phyloP scores from a whole-genome alignment of 2,329 filamentous ascomycete species.

The Aspergillus fumigatiaffinis region DNA sequence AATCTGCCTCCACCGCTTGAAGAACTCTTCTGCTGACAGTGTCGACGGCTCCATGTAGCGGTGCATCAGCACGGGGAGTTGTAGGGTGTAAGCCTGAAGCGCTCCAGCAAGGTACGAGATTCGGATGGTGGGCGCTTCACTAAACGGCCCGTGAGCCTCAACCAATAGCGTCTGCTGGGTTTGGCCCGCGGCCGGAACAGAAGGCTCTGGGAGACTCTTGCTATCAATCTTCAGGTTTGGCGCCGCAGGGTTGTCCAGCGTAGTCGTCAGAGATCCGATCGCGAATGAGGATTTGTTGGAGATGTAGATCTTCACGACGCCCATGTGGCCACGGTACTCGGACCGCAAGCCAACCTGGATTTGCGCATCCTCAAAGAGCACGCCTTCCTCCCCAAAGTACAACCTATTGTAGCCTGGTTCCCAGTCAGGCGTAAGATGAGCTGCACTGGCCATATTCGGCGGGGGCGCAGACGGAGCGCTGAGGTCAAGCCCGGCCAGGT shows the following conservation, averaged over 20 bases:
- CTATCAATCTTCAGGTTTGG: conserved; percentile 77
- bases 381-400: conserved; percentile 73
- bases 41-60: conserved; percentile 97
- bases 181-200: conserved; percentile 69
- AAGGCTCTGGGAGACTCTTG: conserved; percentile 82
- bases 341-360: conserved; percentile 88
- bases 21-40: conserved; percentile 86
- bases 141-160: conserved; percentile 76
- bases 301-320: conserved; percentile 93
- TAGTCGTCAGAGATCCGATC: conserved; percentile 90
- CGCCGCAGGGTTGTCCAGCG: conserved; percentile 67
- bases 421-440: conserved; percentile 92
- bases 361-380: conserved; percentile 92
- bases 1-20: conserved; percentile 99
- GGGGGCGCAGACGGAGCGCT: conserved; percentile 54
- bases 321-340: conserved; percentile 93
- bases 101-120: conserved; percentile 93
- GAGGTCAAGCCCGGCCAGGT: conserved; percentile 81
- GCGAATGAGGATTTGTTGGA: conserved; percentile 84
- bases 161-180: conserved; percentile 94
- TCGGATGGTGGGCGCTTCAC: conserved; percentile 78
- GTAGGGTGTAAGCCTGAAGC: conserved; percentile 85
- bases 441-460: conserved; percentile 86
- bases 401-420: conserved; percentile 83
- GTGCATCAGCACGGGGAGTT: conserved; percentile 81